Base-by-base conservation (phyloP, 148 eudicot genomes). In the Rhododendron ferrugineum region DNA sequence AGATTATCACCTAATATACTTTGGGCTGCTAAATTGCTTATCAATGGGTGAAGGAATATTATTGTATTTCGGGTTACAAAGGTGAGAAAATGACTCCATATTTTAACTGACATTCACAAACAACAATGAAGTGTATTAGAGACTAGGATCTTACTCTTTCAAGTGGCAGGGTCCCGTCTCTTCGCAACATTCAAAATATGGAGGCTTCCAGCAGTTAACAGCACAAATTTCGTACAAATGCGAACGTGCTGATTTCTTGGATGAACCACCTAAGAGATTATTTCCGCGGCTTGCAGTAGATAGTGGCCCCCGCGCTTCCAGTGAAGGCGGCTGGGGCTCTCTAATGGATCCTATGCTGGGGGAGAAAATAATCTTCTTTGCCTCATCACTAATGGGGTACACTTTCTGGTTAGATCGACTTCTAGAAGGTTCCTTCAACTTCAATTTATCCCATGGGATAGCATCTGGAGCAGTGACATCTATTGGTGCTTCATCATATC, bases 151-250 rank as follows among this genome's bases (percentile, higher is more conserved):
- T 94, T 88, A 94, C 99, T 89, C 78, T 88, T 83, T 95, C 86
- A 93, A 86, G 90, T 97, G 99, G 91, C 93, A 84, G 16, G 93
- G 95, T 82, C 99, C 98, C 22, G 86, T 89, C 87, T 97, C 98
- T 22, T 89, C 23, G 84, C 93, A 94, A 84, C 98, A 93, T 47
- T 92, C 95, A 82, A 93, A 97, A 23, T 70, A 49, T 26, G 99
- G 99, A 6, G 92, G 87, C 56, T 87, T 88, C 99, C 99, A 97
- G 79, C 89, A 93, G 89, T 95, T 95, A 26, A 87, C 90, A 58
- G 92, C 90, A 66, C 99, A 97, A 20, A 93, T 68, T 88, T 94
- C 98, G 84, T 93, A 87, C 86, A 97, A 87, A 44, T 64, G 91
- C 40, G 95, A 90, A 87, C 90, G 92, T 37, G 95, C 93, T 23